Evolutionary conservation across 2,329 filamentous ascomycete species (phyloP).

Genomic region (Trichoderma pleuroti): DNA sequence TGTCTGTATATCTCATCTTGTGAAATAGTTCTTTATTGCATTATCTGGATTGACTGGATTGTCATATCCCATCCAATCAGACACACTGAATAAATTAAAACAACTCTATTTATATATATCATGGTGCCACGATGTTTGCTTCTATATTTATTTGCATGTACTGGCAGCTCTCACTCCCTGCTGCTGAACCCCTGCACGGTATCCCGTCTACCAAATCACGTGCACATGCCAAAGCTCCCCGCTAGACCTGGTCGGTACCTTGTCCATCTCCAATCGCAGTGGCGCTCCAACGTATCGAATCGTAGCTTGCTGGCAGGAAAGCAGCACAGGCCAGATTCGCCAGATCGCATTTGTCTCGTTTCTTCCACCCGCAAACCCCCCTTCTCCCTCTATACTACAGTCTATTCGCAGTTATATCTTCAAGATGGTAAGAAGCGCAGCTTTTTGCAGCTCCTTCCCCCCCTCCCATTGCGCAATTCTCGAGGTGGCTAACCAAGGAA

Average conservation of each 20-base stretch:
- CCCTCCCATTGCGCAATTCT: background rate
- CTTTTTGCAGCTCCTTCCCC: background rate
- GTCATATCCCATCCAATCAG: background rate
- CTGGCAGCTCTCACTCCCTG: background rate
- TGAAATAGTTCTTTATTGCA: no score
- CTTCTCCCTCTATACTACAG: background rate
- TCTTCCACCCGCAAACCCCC: background rate
- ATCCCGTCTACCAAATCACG: background rate
- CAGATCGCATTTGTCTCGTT: background rate
- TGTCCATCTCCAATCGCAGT: background rate
- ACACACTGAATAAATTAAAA: background rate
- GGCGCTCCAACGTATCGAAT: conserved; percentile 2
- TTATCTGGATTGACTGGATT: background rate
- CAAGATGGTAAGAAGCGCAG: conserved; percentile 21
- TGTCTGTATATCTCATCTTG: background rate
- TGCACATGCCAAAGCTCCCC: background rate
- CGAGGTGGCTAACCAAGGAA: conserved; percentile 28
- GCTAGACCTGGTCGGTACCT: background rate
- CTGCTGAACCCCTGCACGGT: background rate
- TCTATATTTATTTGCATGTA: background rate
- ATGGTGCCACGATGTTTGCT: background rate
- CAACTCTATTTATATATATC: background rate
- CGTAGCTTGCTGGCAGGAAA: conserved; percentile 15
- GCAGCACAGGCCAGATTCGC: conserved; percentile 16
- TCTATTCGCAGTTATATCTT: background rate